Conservation (phyloP, 192 early-diverging fungal species). For the Backusella westeae region DNA sequence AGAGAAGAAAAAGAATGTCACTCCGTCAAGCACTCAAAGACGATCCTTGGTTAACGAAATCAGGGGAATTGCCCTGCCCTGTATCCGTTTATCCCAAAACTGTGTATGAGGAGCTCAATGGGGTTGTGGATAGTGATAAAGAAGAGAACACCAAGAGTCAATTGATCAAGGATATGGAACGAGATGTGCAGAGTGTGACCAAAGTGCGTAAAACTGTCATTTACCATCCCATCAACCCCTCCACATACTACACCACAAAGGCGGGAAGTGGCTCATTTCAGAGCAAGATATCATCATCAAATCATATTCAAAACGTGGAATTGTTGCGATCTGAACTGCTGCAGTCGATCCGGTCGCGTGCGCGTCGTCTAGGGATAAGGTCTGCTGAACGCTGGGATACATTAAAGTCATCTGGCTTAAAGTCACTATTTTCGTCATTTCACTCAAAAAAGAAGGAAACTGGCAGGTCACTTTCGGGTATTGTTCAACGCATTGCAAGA, state of each 20-base stretch:
- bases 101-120: slow-evolving; percentile 3
- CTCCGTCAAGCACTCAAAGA: slow-evolving; percentile 37
- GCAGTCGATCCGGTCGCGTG: slow-evolving; percentile 18
- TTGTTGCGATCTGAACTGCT: slow-evolving; percentile 13
- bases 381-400: slow-evolving; percentile 21
- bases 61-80: slow-evolving; percentile 12
- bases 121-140: slow-evolving; percentile 2
- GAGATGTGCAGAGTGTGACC: slow-evolving; percentile 3
- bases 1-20: slow-evolving; percentile 39
- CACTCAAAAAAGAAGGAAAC: background rate
- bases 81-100: slow-evolving; percentile 4
- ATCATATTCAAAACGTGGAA: slow-evolving; percentile 14
- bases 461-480: background rate
- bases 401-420: slow-evolving; percentile 3
- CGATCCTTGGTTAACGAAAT: slow-evolving; percentile 49
- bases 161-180: slow-evolving; percentile 20
- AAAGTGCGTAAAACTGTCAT: slow-evolving; percentile 20
- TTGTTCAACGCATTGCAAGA: slow-evolving; percentile 9
- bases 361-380: slow-evolving; percentile 13
- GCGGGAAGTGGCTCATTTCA: background rate
- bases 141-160: slow-evolving; percentile 14
- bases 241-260: slow-evolving; percentile 31
- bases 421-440: background rate
- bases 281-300: background rate
- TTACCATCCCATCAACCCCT: slow-evolving; percentile 31